Evolutionary conservation across 257 asterid species (phyloP), one percentile per base, ranked within the genome.

Genomic region (Lavandula angustifolia): DNA sequence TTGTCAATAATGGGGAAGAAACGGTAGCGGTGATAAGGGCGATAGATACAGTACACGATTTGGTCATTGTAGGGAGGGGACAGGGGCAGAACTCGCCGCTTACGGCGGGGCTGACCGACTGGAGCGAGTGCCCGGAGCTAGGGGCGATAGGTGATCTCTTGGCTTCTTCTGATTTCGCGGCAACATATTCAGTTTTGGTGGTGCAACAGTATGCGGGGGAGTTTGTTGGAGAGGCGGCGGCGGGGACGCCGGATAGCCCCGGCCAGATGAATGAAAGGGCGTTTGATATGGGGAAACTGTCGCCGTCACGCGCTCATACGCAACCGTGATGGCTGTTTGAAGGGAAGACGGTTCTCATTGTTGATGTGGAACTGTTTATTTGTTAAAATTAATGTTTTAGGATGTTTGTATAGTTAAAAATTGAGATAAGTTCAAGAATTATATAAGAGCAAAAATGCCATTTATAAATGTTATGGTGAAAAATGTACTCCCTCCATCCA

Each of bases 61-160:
- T 94, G 38, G 86, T 87, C 37, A 74, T 94, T 14, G 98, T 90
- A 1, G 98, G 99, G 3, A 77, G 96, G 60, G 98, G 96, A 29
- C 84, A 78, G 63, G 98, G 96, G 11, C 67, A 32, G 55, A 48
- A 53, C 17, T 84, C 96, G 2, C 88, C 95, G 0, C 54, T 90
- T 35, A 87, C 95, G 3, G 91, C 98, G 0, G 97, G 98, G 60
- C 79, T 94, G 7, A 94, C 92, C 0, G 96, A 86, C 47, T 94
- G 99, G 99, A 90, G 99, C 9, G 99, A 94, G 67, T 94, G 98
- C 59, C 99, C 96, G 0, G 99, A 90, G 76, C 88, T 94, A 0
- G 99, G 98, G 0, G 87, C 95, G 7, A 90, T 94, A 3, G 99
- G 98, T 2, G 99, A 94, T 74, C 22, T 94, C 13, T 40, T 94